These are phyloP conservation scores for Angomonas desouzai DNA, from an alignment of 208 protist species.

Conservation along the genomic window DNA sequence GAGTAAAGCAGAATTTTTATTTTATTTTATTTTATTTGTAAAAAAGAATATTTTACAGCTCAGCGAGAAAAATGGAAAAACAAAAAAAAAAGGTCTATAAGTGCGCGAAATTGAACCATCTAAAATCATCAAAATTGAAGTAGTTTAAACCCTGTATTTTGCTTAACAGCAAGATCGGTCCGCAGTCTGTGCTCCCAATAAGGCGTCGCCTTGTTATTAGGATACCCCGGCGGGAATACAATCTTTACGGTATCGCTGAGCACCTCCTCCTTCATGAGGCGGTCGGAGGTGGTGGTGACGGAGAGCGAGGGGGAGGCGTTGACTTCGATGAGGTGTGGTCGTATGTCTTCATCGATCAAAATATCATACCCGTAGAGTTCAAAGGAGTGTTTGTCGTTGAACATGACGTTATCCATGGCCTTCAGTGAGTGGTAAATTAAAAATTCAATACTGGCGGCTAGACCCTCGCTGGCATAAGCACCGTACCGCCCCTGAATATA, in stretches of 20 bases:
- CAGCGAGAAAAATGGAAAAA: slow-evolving; percentile 1
- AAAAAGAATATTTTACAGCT: too few species aligned
- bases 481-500: slow-evolving; percentile 83
- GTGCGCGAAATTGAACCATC: background rate
- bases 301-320: slow-evolving; percentile 92
- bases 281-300: slow-evolving; percentile 76
- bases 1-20: too few species aligned
- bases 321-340: slow-evolving; percentile 97
- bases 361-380: slow-evolving; percentile 98
- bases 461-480: slow-evolving; percentile 50
- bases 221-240: slow-evolving; percentile 72
- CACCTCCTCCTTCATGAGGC: slow-evolving; percentile 82
- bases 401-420: slow-evolving; percentile 89
- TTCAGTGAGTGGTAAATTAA: slow-evolving; percentile 92
- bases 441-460: slow-evolving; percentile 89
- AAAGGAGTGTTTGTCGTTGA: slow-evolving; percentile 95
- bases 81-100: slow-evolving; percentile 10
- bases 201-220: slow-evolving; percentile 42
- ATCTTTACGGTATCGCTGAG: slow-evolving; percentile 80
- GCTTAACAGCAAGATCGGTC: slow-evolving; percentile 66
- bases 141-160: slow-evolving; percentile 66
- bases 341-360: slow-evolving; percentile 92
- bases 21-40: too few species aligned
- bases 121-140: slow-evolving; percentile 30
- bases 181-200: slow-evolving; percentile 82